A percentile compares a stretch with the other conserved stretches of the same genome.
These are phyloP conservation scores for Lasiodiplodia sp. DNA, from an alignment of 2,329 filamentous ascomycete species.

Conservation along the genomic window DNA sequence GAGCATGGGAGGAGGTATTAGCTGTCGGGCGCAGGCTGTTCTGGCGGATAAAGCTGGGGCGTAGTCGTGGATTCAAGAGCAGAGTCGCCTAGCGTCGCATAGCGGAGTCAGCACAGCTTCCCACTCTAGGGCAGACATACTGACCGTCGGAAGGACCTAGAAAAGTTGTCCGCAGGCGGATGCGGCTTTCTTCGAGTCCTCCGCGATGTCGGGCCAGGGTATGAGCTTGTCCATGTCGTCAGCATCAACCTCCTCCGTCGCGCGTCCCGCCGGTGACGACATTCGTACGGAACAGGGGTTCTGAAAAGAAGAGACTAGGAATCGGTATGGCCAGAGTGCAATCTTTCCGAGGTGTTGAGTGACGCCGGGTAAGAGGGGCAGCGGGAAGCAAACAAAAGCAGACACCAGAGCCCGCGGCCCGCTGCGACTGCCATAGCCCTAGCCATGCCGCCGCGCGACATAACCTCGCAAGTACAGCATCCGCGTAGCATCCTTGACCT, in stretches of 20 bases:
- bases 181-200: background rate
- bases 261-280: no score
- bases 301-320: background rate
- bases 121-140: background rate
- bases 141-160: background rate
- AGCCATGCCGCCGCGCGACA: background rate
- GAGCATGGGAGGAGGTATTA: background rate
- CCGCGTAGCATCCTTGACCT: background rate
- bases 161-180: background rate
- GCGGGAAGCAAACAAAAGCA: background rate
- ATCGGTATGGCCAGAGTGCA: background rate
- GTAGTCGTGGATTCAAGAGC: background rate
- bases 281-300: no score
- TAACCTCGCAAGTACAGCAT: background rate
- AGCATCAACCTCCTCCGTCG: no score
- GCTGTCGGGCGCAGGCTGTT: background rate
- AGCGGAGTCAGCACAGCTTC: background rate
- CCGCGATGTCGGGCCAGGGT: no score
- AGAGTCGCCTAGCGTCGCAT: background rate
- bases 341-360: background rate
- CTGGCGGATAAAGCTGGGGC: background rate
- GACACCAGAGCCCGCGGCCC: background rate
- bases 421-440: background rate
- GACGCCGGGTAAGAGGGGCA: background rate
- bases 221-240: no score